Evolutionary conservation across 1,284 basidiomycete species (phyloP).

Genomic region (Vanrija humicola): DNA sequence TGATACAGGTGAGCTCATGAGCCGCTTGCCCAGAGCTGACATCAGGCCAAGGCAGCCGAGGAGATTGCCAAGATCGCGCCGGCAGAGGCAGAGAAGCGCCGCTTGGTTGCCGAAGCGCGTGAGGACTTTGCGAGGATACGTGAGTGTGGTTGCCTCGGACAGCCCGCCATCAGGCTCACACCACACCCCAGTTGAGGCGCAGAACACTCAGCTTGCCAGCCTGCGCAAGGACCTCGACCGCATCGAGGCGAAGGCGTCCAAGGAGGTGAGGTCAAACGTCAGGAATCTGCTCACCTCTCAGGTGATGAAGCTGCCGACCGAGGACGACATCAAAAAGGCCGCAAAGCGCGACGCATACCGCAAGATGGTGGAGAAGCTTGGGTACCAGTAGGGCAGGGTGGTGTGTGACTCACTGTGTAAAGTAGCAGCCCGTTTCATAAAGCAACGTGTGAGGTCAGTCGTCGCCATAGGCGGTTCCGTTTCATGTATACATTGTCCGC

Average conservation of each 20-base stretch:
- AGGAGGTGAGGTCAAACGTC: background rate
- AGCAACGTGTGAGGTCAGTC: background rate
- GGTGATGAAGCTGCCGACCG: background rate
- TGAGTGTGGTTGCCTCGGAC: conserved; percentile 1
- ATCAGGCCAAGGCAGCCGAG: background rate
- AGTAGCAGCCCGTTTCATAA: background rate
- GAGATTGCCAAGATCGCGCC: conserved; percentile 4
- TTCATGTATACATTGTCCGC: background rate
- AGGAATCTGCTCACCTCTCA: background rate
- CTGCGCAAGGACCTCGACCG: background rate
- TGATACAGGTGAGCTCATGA: background rate
- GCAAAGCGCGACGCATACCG: background rate
- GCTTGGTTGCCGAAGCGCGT: conserved; percentile 4
- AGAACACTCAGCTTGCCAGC: background rate
- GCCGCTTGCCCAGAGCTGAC: background rate
- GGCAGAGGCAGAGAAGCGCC: conserved; percentile 1
- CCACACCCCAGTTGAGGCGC: background rate
- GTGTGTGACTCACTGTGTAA: background rate
- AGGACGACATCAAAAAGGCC: background rate
- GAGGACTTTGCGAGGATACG: conserved; percentile 12
- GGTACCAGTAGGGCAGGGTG: background rate
- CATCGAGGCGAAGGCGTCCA: background rate
- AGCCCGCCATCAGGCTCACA: background rate
- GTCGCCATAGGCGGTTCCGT: background rate
- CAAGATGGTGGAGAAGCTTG: background rate